Conservation (phyloP, 805 yeast genomes). For the Candida pseudoglaebosa region DNA sequence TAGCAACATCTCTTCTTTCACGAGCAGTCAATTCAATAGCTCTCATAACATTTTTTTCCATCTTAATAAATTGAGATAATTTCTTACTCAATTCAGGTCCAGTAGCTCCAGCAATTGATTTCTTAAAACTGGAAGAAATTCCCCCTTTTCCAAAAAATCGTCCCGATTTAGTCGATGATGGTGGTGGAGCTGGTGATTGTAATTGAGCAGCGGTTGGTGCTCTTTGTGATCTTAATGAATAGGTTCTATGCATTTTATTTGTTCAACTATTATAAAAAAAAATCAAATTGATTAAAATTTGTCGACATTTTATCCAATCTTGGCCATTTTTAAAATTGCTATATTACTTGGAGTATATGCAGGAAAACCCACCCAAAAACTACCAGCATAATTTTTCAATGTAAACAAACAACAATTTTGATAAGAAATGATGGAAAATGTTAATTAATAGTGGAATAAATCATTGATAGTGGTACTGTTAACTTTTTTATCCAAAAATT, state of each 20-base stretch:
- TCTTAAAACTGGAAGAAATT: constrained; percentile 57
- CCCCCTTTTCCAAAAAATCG: constrained; percentile 87
- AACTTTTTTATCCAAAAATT: no score
- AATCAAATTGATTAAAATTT: neutral
- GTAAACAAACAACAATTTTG: neutral
- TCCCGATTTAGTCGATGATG: constrained; percentile 75
- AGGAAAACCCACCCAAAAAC: no score
- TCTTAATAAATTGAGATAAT: constrained; percentile 68
- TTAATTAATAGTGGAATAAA: no score
- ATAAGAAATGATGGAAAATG: neutral
- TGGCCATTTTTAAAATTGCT: constrained; percentile 1
- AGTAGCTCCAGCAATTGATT: constrained; percentile 69
- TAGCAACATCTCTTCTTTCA: constrained; percentile 79
- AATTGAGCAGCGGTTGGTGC: constrained; percentile 98
- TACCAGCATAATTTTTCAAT: no score
- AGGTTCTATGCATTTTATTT: constrained; percentile 89
- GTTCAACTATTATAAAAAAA: neutral
- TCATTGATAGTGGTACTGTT: no score
- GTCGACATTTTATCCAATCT: no score
- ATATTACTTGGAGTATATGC: neutral
- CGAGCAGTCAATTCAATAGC: constrained; percentile 72
- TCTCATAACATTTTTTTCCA: constrained; percentile 78
- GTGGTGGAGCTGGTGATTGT: constrained; percentile 93
- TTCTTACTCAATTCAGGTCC: constrained; percentile 80
- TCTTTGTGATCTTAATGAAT: constrained; percentile 89